Base-by-base conservation (phyloP, 169 alveolate genomes). In the Pseudocohnilembus persalinus region DNA sequence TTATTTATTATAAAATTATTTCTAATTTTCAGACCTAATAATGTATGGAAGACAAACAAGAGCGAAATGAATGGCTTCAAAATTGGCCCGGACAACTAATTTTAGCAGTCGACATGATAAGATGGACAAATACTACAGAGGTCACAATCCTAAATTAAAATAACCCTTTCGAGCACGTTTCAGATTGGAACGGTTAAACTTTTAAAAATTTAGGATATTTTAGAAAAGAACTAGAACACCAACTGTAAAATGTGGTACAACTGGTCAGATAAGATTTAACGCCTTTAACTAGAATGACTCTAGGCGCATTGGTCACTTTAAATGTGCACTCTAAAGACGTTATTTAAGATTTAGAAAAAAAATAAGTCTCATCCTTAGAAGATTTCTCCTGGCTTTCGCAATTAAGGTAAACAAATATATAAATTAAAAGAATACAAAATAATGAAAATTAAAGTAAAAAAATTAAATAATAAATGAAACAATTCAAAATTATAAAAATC, bases 181-280 rank as follows among this genome's bases (percentile, higher is more conserved):
- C 64, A 28, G 84, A 79, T 29, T 68, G 64, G 28, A 73, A 73
- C 0, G 63, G 29, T 63, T 49, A 49, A 16, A 63, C 76, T 28
- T 79, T 35, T 29, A 29, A 31, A 1, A 63, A 79, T 63, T 1
- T 79, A 1, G 29, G 35, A 15, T 74, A 35, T 26, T 79, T 49
- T 63, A 63, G 35, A 35, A 63, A 79, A n/a, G 30, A 35, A 27
- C 30, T 79, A 25, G 84, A 79, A 49, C 6, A 63, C 11, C 30
- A 79, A 29, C 64, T 79, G 29, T 96, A 49, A 65, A 98, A 96
- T 78, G 94, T 96, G 30, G 98, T 96, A 11, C 89, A 92, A 75
- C 86, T 97, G 79, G 99, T 97, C 31, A 92, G 99, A 90, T 94
- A 95, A 29, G 97, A 96, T 77, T 88, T 97, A 32, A 91, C 97